Base-by-base conservation (phyloP, 2,329 filamentous ascomycete species). In the Fusarium nematophilum region DNA sequence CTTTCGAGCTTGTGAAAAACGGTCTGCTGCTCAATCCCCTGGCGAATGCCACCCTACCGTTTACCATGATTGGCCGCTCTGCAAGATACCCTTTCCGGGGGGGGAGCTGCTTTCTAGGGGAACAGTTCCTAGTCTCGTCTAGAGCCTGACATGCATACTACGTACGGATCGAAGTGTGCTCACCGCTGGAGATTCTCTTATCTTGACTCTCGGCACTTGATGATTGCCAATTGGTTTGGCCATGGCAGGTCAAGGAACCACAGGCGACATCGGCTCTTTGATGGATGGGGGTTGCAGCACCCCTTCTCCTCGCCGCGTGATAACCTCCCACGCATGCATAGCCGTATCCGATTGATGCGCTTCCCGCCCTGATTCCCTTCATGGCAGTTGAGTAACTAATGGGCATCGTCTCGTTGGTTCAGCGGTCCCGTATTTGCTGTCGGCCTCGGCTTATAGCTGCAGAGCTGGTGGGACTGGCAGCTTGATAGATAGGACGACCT, bases 351-450 rank as follows among this genome's bases (percentile, higher is more conserved):
- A 61, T 61, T 54, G 43, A 23, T 14, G 15, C 21, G 17, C 11
- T 9, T 13, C 40, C 27, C 27, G 30, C 43, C 25, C 49, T 45
- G 30, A 45, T 18, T 25, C 33, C 21, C 11, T 25, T 11, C 3
- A 48, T 53, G 30, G 44, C 48, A 47, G 27, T 38, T 31, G 50
- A 42, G 39, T 39, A 25, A 21, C 50, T 47, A 58, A 61, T 63
- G 50, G 50, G 42, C 37, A 36, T 58, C 45, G 43, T 61, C 52
- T 48, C 40, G 57, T 66, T 68, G 57, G 63, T 45, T 45, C 31
- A 18, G n/a, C 46, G 10, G 23, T 10, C 18, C 7, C 26, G 27
- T 33, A 34, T 15, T 46, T 31, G 26, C 26, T 31, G 23, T n/a
- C 23, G n/a, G n/a, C n/a, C 29, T 30, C 25, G 46, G 29, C 46